phyloP scores from a whole-genome alignment of 202 grass and related monocot genomes.

The Dendrocalamus latiflorus region DNA sequence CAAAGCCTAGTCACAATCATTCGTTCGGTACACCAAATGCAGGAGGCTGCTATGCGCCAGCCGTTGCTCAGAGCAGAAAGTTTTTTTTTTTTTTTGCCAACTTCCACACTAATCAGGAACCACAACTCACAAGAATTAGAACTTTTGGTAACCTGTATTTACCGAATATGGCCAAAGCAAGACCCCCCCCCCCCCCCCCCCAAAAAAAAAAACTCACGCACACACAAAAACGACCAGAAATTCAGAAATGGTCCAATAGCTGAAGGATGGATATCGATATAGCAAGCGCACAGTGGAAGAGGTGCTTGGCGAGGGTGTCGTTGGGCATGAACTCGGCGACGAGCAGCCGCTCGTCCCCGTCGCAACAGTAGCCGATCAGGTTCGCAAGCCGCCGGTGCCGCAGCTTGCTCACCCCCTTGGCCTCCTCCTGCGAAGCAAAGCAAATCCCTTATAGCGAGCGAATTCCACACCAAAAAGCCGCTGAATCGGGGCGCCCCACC shows the following conservation, averaged over 20 bases:
- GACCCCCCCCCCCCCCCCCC: too few relatives aligned
- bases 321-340: conserved; percentile 96
- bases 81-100: conserved; percentile 10
- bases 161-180: not conserved
- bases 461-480: not conserved
- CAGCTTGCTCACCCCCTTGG: conserved; percentile 78
- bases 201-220: too few relatives aligned
- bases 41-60: conserved; percentile 3
- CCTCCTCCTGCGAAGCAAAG: conserved; percentile 72
- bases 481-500: not conserved
- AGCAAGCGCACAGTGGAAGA: conserved; percentile 79
- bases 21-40: too few relatives aligned
- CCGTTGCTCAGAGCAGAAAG: conserved; percentile 15
- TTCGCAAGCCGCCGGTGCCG: conserved; percentile 74
- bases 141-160: not conserved
- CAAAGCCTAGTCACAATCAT: too few relatives aligned
- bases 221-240: not conserved
- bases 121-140: not conserved
- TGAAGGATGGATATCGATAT: not conserved
- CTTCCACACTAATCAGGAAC: not conserved
- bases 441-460: not conserved
- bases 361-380: conserved; percentile 96
- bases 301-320: conserved; percentile 93
- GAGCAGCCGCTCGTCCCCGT: conserved; percentile 92
- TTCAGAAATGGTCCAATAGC: conserved; percentile 5